A percentile compares a stretch with the other conserved stretches of the same genome.
Evolutionary conservation across 805 yeast species (phyloP).

Genomic region (Ogataea parapolymorpha): DNA sequence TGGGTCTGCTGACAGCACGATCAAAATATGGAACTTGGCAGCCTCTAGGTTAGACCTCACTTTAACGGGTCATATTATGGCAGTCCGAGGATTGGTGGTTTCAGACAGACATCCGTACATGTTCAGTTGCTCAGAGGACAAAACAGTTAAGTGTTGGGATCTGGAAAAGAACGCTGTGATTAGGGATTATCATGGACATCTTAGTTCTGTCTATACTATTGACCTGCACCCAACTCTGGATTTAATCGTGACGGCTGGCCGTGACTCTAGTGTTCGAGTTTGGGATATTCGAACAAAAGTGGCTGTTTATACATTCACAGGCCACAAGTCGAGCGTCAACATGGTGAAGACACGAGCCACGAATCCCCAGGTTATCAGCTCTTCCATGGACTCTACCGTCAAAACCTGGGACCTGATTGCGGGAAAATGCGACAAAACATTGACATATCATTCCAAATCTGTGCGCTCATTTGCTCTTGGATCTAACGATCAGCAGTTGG

Average conservation of each 20-base stretch:
- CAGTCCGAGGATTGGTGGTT: conserved; percentile 71
- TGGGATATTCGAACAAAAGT: conserved; percentile 90
- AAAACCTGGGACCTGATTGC: conserved; percentile 88
- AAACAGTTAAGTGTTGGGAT: conserved; percentile 94
- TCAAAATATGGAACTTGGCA: conserved; percentile 89
- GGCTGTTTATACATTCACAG: conserved; percentile 72
- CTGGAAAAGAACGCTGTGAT: conserved; percentile 78
- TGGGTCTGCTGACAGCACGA: conserved; percentile 85
- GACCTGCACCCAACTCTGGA: conserved; percentile 87
- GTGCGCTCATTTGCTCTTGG: conserved; percentile 71
- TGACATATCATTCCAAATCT: conserved; percentile 84
- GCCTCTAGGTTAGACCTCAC: conserved; percentile 67
- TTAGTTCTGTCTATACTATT: conserved; percentile 81
- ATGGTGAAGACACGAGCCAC: conserved; percentile 62
- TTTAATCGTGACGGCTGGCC: conserved; percentile 78
- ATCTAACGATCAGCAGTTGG: conserved; percentile 68
- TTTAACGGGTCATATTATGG: conserved; percentile 88
- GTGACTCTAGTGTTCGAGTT: conserved; percentile 80
- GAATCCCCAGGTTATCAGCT: conserved; percentile 83
- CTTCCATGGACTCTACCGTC: conserved; percentile 82
- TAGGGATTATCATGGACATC: conserved; percentile 90
- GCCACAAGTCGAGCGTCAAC: conserved; percentile 76
- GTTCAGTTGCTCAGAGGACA: conserved; percentile 92
- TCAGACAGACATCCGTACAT: conserved; percentile 80
- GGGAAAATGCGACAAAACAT: conserved; percentile 63